phyloP scores from a whole-genome alignment of 176 grass and related monocot genomes.

The maize (Zea mays) region Zm-B73-REFERENCE-NAM-5.0 NC_050099.1:167985501-167986000 shows the following conservation, averaged over 20 bases:
- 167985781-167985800: conserved; percentile 89
- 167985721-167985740: conserved; percentile 79
- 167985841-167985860: conserved; percentile 76
- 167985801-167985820: conserved; percentile 74
- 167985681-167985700: conserved; percentile 35
- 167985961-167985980: conserved; percentile 83
- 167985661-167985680: conserved; percentile 43
- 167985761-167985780: conserved; percentile 53
- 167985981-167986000: conserved; percentile 74
- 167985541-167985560: conserved; percentile 38
- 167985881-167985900: conserved; percentile 82
- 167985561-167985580: conserved; percentile 33
- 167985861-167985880: conserved; percentile 52
- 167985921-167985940: conserved; percentile 61
- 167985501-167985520: conserved; percentile 49
- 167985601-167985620: conserved; percentile 38
- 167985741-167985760: conserved; percentile 60
- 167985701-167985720: conserved; percentile 61
- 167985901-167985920: conserved; percentile 71
- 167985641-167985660: conserved; percentile 49
- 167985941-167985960: conserved; percentile 72
- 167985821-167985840: conserved; percentile 81
- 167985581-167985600: conserved; percentile 48
- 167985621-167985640: conserved; percentile 36
- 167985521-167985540: conserved; percentile 25